Base-by-base conservation (phyloP, 176 grass and related monocot species). In the Oryza glaberrima region DNA sequence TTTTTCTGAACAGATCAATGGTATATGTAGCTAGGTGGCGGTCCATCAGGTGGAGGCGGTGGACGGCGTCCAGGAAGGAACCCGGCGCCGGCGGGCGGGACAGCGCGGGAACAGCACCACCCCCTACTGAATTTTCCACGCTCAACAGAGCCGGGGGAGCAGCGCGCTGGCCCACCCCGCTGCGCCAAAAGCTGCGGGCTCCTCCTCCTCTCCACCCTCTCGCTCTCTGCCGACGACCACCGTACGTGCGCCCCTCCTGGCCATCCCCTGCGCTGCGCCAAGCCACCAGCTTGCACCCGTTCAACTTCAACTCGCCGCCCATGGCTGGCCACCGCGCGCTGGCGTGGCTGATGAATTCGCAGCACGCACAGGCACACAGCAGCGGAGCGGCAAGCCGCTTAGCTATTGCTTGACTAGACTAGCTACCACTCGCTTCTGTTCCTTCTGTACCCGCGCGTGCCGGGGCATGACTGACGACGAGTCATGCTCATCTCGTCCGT, bases 191-290 rank as follows among this genome's bases (percentile, higher is more conserved):
- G 70, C 76, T 26, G 81, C 60, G 35, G 35, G 44, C 70, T 58
- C 30, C 3, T 7, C 54, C 30, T 28, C 38, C 3, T 12, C 51
- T 11, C 49, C 52, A 2, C 73, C 28, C 44, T 79, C 69, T 73
- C 14, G 71, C 88, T 25, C 88, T 82, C 58, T 79, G 84, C 84
- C 88, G 88, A 90, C 84, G 88, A 80, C 80, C 84, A 23, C 88
- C 84, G 80, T 75, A 80, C 74, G 73, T 8, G 38, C 38, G 38
- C 38, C 7, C 41, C 41, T 43, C 41, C 41, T 43, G 43, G 54
- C 56, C 44, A 14, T 14, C 4, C 30, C 13, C 45, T 47, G 11
- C 45, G 45, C 45, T 11, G 45, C 45, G 2, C 45, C 45, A 47
- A 41, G 44, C 40, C 40, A 41, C 40, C 8, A 44, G 43, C 43